Evolutionary conservation across 805 yeast genomes (phyloP).

Genomic region (Pichia membranifaciens): DNA sequence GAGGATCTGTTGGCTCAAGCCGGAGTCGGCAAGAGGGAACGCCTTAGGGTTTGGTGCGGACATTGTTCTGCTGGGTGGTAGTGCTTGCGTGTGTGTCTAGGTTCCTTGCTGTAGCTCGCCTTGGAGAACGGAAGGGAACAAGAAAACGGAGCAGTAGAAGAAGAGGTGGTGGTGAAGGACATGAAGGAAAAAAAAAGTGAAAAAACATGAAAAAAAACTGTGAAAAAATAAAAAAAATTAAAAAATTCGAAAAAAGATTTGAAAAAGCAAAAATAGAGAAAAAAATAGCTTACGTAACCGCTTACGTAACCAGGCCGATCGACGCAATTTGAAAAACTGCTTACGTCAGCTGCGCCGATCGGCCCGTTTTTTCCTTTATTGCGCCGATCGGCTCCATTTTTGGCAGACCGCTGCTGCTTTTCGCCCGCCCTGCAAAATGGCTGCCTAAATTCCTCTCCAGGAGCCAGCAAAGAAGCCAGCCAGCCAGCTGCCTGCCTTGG

Average conservation of each 20-base stretch:
- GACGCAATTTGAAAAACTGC: no score
- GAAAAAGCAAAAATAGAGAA: background rate
- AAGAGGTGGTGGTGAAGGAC: background rate
- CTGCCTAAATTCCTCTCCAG: background rate
- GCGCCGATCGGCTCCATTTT: background rate
- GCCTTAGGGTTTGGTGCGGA: conserved; percentile 96
- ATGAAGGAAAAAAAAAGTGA: background rate
- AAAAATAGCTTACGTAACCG: no score
- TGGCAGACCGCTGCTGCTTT: background rate
- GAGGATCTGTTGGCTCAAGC: conserved; percentile 90
- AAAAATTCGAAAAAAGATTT: background rate
- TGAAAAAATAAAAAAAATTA: conserved; percentile 1
- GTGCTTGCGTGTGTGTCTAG: conserved; percentile 22
- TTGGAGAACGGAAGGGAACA: conserved; percentile 16
- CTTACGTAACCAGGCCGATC: background rate
- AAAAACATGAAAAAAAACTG: background rate
- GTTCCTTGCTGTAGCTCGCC: conserved; percentile 55
- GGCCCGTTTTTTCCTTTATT: no score
- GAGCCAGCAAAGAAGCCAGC: background rate
- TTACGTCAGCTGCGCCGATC: no score
- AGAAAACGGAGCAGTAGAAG: background rate
- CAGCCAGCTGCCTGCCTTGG: no score
- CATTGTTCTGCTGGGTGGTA: conserved; percentile 34
- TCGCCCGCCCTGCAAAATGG: background rate
- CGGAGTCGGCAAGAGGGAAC: conserved; percentile 97